These are phyloP conservation scores for Scleroderma citrinum DNA, from an alignment of 768 basidiomycete genomes.

Conservation along the genomic window DNA sequence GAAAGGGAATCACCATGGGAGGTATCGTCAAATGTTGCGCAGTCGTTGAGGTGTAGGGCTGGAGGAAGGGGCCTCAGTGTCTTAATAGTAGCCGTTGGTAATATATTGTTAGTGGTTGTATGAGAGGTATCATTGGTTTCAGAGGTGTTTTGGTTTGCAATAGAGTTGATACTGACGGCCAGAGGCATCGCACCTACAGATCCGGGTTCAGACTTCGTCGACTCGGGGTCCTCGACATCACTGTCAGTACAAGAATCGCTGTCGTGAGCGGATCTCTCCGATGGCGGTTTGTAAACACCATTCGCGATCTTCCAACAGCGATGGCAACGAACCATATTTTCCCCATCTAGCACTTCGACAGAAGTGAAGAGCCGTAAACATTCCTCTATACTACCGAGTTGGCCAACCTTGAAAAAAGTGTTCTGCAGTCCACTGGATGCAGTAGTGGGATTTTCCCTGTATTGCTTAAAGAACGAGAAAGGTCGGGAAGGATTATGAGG, in stretches of 20 bases:
- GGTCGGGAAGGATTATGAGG: conserved; percentile 37
- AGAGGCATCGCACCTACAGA: conserved; percentile 10
- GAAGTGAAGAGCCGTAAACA: conserved; percentile 83
- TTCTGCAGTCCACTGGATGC: conserved; percentile 16
- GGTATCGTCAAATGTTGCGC: conserved; percentile 15
- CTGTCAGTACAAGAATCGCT: conserved; percentile 28
- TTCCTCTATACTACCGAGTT: conserved; percentile 62
- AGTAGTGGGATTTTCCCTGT: conserved; percentile 19
- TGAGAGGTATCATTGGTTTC: conserved; percentile 19
- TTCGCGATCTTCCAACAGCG: conserved; percentile 92
- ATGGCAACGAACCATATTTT: conserved; percentile 91
- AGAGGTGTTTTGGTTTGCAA: conserved; percentile 31
- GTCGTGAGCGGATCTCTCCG: conserved; percentile 14
- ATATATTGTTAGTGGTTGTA: conserved; percentile 7
- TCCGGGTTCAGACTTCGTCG: conserved; percentile 7
- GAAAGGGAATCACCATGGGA: conserved; percentile 16
- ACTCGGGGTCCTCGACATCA: conserved; percentile 32
- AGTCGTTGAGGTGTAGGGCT: conserved; percentile 24
- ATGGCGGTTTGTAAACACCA: conserved; percentile 43
- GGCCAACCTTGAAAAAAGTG: neutral
- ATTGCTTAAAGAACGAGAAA: conserved; percentile 45
- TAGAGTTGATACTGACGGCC: conserved; percentile 19
- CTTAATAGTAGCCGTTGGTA: conserved; percentile 19
- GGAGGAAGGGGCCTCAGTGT: conserved; percentile 21
- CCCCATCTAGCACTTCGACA: conserved; percentile 90